Conservation (phyloP, 2,329 filamentous ascomycete genomes). For the Trichoderma atrobrunneum region DNA sequence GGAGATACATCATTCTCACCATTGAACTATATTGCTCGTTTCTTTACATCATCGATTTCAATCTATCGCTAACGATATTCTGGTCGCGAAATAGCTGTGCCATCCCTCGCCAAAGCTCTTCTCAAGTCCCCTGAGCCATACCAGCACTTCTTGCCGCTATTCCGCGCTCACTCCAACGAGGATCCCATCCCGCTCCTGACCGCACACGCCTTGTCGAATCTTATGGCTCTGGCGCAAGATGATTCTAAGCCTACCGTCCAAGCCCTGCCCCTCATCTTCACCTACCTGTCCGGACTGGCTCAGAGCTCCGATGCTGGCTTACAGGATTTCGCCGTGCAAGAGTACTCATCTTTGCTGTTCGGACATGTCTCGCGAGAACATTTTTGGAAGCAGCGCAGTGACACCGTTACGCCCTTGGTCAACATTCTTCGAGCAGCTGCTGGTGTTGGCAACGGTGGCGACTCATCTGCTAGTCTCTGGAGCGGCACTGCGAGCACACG, state of each 20-base stretch:
- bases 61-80: not conserved
- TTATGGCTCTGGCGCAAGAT: slow-evolving; percentile 68
- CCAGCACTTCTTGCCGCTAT: slow-evolving; percentile 77
- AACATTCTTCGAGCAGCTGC: slow-evolving; percentile 79
- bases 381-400: slow-evolving; percentile 87
- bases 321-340: slow-evolving; percentile 92
- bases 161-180: slow-evolving; percentile 70
- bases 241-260: slow-evolving; percentile 65
- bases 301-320: slow-evolving; percentile 84
- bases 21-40: not conserved
- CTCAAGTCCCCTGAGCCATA: slow-evolving; percentile 76
- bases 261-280: slow-evolving; percentile 78
- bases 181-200: slow-evolving; percentile 88
- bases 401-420: slow-evolving; percentile 79
- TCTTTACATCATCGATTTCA: not conserved
- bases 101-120: slow-evolving; percentile 72
- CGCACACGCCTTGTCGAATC: slow-evolving; percentile 77
- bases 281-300: slow-evolving; percentile 78
- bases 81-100: slow-evolving; percentile 59
- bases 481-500: slow-evolving; percentile 53
- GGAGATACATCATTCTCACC: not conserved
- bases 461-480: slow-evolving; percentile 59
- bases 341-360: slow-evolving; percentile 82
- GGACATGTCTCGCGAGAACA: slow-evolving; percentile 70
- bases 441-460: slow-evolving; percentile 64